Evolutionary conservation across 176 grass and related monocot species (phyloP).

Genomic region (maize (Zea mays)): DNA sequence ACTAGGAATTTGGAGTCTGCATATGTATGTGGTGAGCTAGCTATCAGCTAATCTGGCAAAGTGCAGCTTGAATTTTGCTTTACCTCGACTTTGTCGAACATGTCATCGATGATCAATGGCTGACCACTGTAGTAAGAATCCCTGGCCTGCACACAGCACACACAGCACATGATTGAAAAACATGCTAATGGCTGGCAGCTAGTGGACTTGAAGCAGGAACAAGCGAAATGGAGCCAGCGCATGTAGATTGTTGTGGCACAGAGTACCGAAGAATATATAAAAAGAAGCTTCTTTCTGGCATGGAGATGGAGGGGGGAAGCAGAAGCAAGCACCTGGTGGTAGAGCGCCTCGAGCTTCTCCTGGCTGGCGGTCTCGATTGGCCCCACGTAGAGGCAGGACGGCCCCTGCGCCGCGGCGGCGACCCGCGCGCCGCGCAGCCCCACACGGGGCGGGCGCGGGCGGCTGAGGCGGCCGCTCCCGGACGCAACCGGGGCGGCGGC

Average conservation of each 20-base stretch:
- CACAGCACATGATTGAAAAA: not conserved
- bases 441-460: conserved; percentile 22
- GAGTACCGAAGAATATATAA: too few species aligned
- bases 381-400: conserved; percentile 90
- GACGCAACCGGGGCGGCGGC: conserved; percentile 30
- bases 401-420: conserved; percentile 44
- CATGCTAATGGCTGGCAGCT: not conserved
- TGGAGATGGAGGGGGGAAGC: not conserved
- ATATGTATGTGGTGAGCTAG: not conserved
- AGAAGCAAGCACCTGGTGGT: conserved; percentile 53
- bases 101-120: conserved; percentile 89
- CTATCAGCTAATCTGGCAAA: not conserved
- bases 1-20: not conserved
- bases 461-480: conserved; percentile 39
- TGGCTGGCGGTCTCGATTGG: conserved; percentile 93
- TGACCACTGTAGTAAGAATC: conserved; percentile 95
- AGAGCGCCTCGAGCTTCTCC: conserved; percentile 93
- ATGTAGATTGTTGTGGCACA: not conserved
- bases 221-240: not conserved
- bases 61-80: not conserved
- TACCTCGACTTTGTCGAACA: conserved; percentile 99
- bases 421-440: conserved; percentile 3
- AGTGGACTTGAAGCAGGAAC: not conserved
- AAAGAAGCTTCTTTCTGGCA: not conserved
- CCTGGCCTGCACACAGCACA: conserved; percentile 47